phyloP scores from a whole-genome alignment of 2,329 filamentous ascomycete genomes.

The Aspergillus glaucus region DNA sequence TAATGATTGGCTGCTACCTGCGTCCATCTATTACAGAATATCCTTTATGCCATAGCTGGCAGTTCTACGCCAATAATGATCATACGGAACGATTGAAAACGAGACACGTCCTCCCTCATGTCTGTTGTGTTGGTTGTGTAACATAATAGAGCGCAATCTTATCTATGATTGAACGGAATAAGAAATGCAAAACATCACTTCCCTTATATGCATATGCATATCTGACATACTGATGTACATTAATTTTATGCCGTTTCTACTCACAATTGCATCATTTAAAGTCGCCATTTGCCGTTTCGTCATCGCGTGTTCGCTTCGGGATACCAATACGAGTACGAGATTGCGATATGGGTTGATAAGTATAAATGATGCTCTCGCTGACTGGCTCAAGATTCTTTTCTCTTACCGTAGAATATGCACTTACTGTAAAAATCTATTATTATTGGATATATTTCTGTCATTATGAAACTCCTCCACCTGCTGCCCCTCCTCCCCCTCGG shows the following conservation, averaged over 20 bases:
- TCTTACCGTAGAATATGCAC: neutral
- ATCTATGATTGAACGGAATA: too few relatives aligned
- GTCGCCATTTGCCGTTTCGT: neutral
- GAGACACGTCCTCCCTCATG: neutral
- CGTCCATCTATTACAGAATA: neutral
- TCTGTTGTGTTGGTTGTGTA: neutral
- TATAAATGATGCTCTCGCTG: too few relatives aligned
- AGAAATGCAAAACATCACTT: too few relatives aligned
- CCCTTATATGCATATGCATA: too few relatives aligned
- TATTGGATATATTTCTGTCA: neutral
- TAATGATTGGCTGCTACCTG: neutral
- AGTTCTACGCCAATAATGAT: neutral
- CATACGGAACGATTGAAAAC: neutral
- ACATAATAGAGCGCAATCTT: neutral
- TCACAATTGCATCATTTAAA: neutral
- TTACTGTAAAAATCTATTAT: neutral
- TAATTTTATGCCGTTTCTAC: neutral
- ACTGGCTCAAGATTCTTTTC: too few relatives aligned
- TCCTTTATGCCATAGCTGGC: neutral
- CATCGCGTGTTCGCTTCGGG: neutral
- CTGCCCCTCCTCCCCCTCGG: conserved; percentile 40
- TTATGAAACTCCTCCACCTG: conserved; percentile 15
- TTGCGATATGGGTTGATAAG: neutral
- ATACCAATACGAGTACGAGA: conserved; percentile 1
- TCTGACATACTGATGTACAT: too few relatives aligned